phyloP scores from a whole-genome alignment of 2,329 filamentous ascomycete genomes.

The Teratosphaeria pseudoeucalypti region DNA sequence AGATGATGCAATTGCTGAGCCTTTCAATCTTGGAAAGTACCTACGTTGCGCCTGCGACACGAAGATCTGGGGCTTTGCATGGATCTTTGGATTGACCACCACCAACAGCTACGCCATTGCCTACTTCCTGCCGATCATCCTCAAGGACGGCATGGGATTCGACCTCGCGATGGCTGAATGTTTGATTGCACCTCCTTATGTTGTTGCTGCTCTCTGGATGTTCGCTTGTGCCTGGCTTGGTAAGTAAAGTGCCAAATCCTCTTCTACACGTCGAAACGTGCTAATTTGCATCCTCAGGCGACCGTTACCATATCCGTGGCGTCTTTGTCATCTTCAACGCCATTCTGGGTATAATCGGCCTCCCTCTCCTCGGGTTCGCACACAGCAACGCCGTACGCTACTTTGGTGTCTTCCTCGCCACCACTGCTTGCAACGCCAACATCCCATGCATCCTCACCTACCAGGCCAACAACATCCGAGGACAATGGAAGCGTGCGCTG shows the following conservation, averaged over 20 bases:
- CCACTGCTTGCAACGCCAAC: constrained; percentile 36
- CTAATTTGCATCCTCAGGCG: constrained; percentile 12
- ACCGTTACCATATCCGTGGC: constrained; percentile 26
- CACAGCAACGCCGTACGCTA: constrained; percentile 20
- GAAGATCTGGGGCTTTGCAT: constrained; percentile 46
- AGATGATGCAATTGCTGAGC: constrained; percentile 39
- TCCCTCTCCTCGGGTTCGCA: constrained; percentile 25
- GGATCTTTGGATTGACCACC: constrained; percentile 43
- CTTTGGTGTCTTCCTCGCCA: constrained; percentile 28
- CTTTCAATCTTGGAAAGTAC: constrained; percentile 33
- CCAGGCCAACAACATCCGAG: constrained; percentile 79
- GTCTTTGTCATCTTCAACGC: constrained; percentile 27
- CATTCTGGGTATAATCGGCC: constrained; percentile 22
- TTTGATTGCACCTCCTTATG: constrained; percentile 25
- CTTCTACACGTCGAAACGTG: not conserved
- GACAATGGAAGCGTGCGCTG: constrained; percentile 80
- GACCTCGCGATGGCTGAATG: constrained; percentile 20
- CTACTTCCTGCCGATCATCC: constrained; percentile 30
- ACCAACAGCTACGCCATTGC: constrained; percentile 35
- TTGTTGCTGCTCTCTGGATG: constrained; percentile 27
- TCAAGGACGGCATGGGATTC: constrained; percentile 27
- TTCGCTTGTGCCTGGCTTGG: constrained; percentile 19
- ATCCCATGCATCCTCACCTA: constrained; percentile 65
- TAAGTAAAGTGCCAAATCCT: constrained; percentile 18
- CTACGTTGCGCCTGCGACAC: constrained; percentile 32